A percentile compares a stretch with the other conserved stretches of the same genome.
Conservation (phyloP, 371 early-diverging fungal genomes). For the Scutellospora calospora region DNA sequence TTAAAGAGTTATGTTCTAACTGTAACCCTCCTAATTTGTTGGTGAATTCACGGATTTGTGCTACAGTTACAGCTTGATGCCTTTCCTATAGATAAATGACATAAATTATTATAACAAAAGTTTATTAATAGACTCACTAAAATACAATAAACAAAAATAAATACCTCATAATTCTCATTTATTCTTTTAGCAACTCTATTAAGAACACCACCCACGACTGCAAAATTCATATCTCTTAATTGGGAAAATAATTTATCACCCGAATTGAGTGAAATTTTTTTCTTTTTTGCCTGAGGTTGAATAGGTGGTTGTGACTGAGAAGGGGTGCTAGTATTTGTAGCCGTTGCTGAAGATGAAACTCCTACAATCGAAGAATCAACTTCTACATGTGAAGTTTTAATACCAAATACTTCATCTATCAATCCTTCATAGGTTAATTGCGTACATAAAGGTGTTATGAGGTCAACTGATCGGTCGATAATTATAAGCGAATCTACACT, state of each 20-base stretch:
- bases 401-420: conserved; percentile 83
- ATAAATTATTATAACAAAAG: background rate
- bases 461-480: conserved; percentile 89
- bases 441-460: conserved; percentile 91
- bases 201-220: conserved; percentile 83
- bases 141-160: background rate
- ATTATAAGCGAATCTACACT: conserved; percentile 90
- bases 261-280: conserved; percentile 82
- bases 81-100: conserved; percentile 57
- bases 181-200: conserved; percentile 85
- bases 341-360: conserved; percentile 49
- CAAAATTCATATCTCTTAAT: conserved; percentile 89
- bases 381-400: conserved; percentile 73
- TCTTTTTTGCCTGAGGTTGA: conserved; percentile 63
- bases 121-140: background rate
- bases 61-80: conserved; percentile 88
- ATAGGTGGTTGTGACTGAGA: conserved; percentile 40
- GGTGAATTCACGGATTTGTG: conserved; percentile 91
- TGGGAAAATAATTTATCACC: conserved; percentile 82
- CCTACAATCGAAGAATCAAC: conserved; percentile 61
- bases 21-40: conserved; percentile 83
- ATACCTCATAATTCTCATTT: conserved; percentile 84
- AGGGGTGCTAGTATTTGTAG: conserved; percentile 36
- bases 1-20: conserved; percentile 83
- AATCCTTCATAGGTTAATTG: conserved; percentile 95